phyloP scores from a whole-genome alignment of 1,284 basidiomycete genomes.

The Pisolithus thermaeus region DNA sequence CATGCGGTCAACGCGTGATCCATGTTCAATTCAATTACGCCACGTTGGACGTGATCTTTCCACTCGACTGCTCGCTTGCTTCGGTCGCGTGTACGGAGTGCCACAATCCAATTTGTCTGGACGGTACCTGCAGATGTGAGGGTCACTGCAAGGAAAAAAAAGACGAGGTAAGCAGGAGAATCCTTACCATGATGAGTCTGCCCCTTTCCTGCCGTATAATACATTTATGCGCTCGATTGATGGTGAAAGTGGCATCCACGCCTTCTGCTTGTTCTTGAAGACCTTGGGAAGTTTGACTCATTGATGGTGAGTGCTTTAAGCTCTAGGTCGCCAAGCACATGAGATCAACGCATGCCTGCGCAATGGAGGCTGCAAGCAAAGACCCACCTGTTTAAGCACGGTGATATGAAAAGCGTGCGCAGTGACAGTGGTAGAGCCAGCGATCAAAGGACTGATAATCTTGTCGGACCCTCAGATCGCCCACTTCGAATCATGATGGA shows the following conservation, averaged over 20 bases:
- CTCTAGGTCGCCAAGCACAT: slow-evolving; percentile 12
- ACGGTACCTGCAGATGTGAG: slow-evolving; percentile 21
- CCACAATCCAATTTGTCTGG: slow-evolving; percentile 8
- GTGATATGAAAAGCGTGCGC: slow-evolving; percentile 23
- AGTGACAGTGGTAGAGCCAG: slow-evolving; percentile 9
- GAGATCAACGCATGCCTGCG: slow-evolving; percentile 20
- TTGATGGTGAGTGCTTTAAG: slow-evolving; percentile 5
- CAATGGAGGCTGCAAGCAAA: slow-evolving; percentile 12
- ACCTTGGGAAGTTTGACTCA: slow-evolving; percentile 10
- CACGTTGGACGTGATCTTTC: slow-evolving; percentile 9
- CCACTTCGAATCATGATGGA: slow-evolving; percentile 11
- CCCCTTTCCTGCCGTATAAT: slow-evolving; percentile 16
- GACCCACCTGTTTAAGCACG: slow-evolving; percentile 16
- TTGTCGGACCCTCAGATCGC: slow-evolving; percentile 2
- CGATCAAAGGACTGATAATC: slow-evolving; percentile 10
- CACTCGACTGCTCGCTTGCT: slow-evolving; percentile 10
- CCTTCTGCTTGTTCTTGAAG: slow-evolving; percentile 4
- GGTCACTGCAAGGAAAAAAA: slow-evolving; percentile 2
- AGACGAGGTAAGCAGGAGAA: neutral
- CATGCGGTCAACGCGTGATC: neutral
- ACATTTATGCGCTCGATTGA: slow-evolving; percentile 21
- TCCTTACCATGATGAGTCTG: slow-evolving; percentile 18
- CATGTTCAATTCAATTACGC: slow-evolving; percentile 2
- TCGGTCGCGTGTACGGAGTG: slow-evolving; percentile 16
- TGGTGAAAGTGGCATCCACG: slow-evolving; percentile 17